Evolutionary conservation across 192 early-diverging fungal species (phyloP), one percentile per base, ranked within the genome.

Genomic region (Coemansia aciculifera): DNA sequence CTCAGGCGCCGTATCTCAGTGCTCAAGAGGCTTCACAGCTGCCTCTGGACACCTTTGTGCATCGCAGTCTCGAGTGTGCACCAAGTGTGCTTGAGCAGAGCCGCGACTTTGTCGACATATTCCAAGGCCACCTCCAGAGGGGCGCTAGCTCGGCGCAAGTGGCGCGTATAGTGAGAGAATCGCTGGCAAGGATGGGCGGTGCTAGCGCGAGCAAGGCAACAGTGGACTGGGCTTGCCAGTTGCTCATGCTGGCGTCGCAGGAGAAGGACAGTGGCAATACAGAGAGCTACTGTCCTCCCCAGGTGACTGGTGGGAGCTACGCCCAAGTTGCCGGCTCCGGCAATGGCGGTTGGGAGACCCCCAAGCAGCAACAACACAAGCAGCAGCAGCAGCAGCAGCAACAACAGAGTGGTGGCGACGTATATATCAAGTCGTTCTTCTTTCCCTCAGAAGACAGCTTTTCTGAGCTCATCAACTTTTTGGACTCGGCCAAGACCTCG

Each of bases 371-470:
- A 48, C 43, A 36, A 19, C 34, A 27, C 7, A 46, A 19, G 31
- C 62, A 59, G 40, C 57, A 49, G 31, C 66, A 61, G 40, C n/a
- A 19, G 31, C 62, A 59, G 40, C 61, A 34, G 38, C 39, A 36
- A 42, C 69, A 48, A n/a, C 57, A 59, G 59, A 34, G 57, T 59
- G 37, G 19, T 5, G 61, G 54, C 61, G 64, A 75, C 31, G 65
- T 78, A 9, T 81, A 78, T 36, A 72, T 81, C 56, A 72, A 70
- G 19, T 75, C 81, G 10, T 75, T 69, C 68, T 89, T 89, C 71
- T 89, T 89, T 75, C 88, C 88, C 3, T 89, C 88, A 0, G 88
- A 89, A 59, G 73, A 85, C 24, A 87, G 84, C 73, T 89, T 89
- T 63, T 37, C 72, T 19, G 67, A 75, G 63, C 72, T 89, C 48